Evolutionary conservation across 1,284 basidiomycete species (phyloP), one percentile per base, ranked within the genome.

Genomic region (Schizopora paradoxa): DNA sequence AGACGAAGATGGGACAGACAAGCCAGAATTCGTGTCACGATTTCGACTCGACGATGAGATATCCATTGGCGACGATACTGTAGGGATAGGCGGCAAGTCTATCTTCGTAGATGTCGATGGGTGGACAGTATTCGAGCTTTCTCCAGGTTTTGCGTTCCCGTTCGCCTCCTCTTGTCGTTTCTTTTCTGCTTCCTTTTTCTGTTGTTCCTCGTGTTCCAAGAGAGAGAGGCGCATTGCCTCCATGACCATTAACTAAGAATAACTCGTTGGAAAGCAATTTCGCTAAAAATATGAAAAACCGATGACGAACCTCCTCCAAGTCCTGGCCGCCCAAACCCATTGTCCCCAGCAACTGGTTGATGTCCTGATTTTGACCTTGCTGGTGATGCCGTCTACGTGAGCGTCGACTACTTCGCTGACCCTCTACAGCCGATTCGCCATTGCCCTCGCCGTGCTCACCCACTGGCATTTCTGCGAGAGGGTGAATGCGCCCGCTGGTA

Each of bases 191-290:
- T 85, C 76, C 55, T 77, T 79, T 54, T 75, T 70, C 56, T 87
- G 84, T 44, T 86, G 83, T 54, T 83, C 83, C 63, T 89, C 86
- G 54, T 98, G 92, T 56, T 99, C 95, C 43, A 96, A 64, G 53
- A 98, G 71, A 35, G 92, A 96, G 47, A 97, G 70, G 33, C 95
- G 82, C 93, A 99, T 97, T 1, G 95, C 96, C 67, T 99, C 95
- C 90, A 95, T 94, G 44, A 99, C 74, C 94, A 99, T 97, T 38
- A 98, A 69, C 88, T 97, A 57, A 56, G 23, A 56, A 51, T 33
- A 47, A 29, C 18, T 8, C 18, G 7, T n/a, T 22, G 45, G n/a
- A 16, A 35, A 16, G n/a, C 31, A 72, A 69, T 65, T 77, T 73
- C 58, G 76, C 74, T 47, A 77, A 57, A 53, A 36, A 23, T 37